phyloP scores from a whole-genome alignment of 1,139 yeast species.

The Pneumocystis sp. region DNA sequence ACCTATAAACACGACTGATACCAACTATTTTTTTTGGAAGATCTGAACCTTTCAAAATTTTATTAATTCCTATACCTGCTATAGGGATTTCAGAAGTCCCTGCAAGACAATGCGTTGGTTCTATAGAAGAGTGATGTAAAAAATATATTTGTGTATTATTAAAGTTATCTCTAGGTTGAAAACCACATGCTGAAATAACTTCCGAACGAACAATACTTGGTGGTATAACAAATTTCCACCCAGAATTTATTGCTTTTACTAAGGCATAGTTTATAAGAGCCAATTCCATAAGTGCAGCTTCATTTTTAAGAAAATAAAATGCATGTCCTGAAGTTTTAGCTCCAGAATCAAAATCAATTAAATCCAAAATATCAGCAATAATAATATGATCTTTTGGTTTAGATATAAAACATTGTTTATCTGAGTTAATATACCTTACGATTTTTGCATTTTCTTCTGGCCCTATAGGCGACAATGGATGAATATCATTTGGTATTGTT shows the following conservation, averaged over 20 bases:
- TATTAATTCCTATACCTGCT: conserved; percentile 48
- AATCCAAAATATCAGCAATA: conserved; percentile 45
- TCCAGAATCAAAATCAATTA: conserved; percentile 60
- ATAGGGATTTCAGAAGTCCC: conserved; percentile 96
- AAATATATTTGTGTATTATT: conserved; percentile 71
- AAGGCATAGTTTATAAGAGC: conserved; percentile 75
- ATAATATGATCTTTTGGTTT: conserved; percentile 41
- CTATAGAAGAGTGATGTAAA: conserved; percentile 27
- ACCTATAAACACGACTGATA: conserved; percentile 73
- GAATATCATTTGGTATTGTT: conserved; percentile 16
- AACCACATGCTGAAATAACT: conserved; percentile 79
- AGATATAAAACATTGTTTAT: conserved; percentile 2
- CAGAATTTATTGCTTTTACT: conserved; percentile 45
- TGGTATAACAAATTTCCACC: conserved; percentile 61
- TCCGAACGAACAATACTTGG: conserved; percentile 76
- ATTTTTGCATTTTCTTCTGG: conserved; percentile 13
- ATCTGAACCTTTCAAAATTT: conserved; percentile 25
- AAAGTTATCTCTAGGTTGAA: conserved; percentile 80
- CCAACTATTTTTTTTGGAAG: conserved; percentile 59
- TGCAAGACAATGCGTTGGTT: conserved; percentile 45
- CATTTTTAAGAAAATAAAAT: conserved; percentile 74
- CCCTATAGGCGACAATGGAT: conserved; percentile 13
- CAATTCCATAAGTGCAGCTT: conserved; percentile 79
- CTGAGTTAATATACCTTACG: conserved; percentile 13
- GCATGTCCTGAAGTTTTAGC: conserved; percentile 69